Evolutionary conservation across 2,329 filamentous ascomycete species (phyloP).

Genomic region (Emmonsiellopsis sp.): DNA sequence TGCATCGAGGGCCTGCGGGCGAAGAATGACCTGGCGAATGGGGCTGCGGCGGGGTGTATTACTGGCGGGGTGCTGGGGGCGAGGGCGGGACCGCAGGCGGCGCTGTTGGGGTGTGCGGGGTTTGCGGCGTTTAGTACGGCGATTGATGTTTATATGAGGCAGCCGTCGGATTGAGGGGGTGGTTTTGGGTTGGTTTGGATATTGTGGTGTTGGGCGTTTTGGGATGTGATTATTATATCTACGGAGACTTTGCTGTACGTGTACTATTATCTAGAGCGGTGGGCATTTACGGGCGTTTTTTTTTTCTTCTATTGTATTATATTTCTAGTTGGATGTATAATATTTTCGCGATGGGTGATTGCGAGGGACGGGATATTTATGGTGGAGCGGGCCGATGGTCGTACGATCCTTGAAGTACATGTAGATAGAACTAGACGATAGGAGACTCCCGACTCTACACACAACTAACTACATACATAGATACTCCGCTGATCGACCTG

Average conservation of each 20-base stretch:
- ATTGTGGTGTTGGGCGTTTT: conserved; percentile 3
- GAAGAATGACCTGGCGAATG: conserved; percentile 89
- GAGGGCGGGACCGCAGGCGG: conserved; percentile 81
- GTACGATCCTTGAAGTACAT: too few species aligned
- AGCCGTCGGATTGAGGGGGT: conserved; percentile 49
- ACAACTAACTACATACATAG: too few species aligned
- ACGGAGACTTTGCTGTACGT: background rate
- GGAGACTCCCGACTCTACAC: too few species aligned
- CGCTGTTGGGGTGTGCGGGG: conserved; percentile 76
- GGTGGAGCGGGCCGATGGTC: too few species aligned
- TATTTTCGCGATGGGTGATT: too few species aligned
- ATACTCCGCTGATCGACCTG: too few species aligned
- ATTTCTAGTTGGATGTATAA: background rate
- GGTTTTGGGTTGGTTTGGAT: background rate
- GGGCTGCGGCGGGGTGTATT: conserved; percentile 76
- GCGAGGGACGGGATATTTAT: too few species aligned
- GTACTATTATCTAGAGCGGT: background rate
- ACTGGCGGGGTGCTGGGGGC: conserved; percentile 83
- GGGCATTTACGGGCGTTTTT: conserved; percentile 10
- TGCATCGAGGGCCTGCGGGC: conserved; percentile 82
- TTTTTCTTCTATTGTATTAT: background rate
- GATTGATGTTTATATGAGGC: conserved; percentile 85
- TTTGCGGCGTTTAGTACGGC: conserved; percentile 90
- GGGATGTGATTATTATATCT: background rate
- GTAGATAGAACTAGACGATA: too few species aligned